These are phyloP conservation scores for Helianthus annuus DNA, from an alignment of 129 eudicot genomes.

Conservation along the genomic window HanXRQr2.0-SUNRISE NC_035449.2:184998357-184998856, in stretches of 20 bases:
- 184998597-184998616: constrained; percentile 24
- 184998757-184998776: constrained; percentile 73
- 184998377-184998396: constrained; percentile 81
- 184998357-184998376: constrained; percentile 28
- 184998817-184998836: constrained; percentile 42
- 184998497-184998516: constrained; percentile 64
- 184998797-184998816: constrained; percentile 86
- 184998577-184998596: constrained; percentile 6
- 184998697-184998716: constrained; percentile 87
- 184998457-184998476: constrained; percentile 35
- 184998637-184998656: constrained; percentile 68
- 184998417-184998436: constrained; percentile 85
- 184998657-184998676: constrained; percentile 57
- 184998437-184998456: constrained; percentile 73
- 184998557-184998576: constrained; percentile 14
- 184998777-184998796: constrained; percentile 65
- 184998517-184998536: constrained; percentile 64
- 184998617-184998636: constrained; percentile 61
- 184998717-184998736: constrained; percentile 91
- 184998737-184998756: constrained; percentile 98
- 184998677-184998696: constrained; percentile 76
- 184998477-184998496: constrained; percentile 27
- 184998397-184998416: constrained; percentile 80
- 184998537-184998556: not conserved
- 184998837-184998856: constrained; percentile 30